Base-by-base conservation (phyloP, 345 rosid genomes). In the Clausena lansium region DNA sequence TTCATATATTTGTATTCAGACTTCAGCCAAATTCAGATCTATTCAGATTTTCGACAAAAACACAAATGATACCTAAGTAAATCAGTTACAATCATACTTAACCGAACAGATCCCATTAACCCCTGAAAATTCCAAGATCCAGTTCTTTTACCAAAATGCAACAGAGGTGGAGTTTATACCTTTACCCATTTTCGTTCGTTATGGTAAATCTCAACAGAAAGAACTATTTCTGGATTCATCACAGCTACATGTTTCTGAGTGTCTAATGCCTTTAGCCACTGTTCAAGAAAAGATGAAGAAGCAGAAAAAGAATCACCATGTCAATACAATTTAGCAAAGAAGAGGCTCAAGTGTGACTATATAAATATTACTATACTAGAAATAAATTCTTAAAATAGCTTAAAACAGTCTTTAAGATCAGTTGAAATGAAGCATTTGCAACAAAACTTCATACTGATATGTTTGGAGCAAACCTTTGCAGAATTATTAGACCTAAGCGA, bases 201-300 rank as follows among this genome's bases (percentile, higher is more conserved):
- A 77, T 94, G 88, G 82, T 88, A 91, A 66, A 95, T 86, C 86
- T 93, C 97, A 76, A 92, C 78, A 52, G 90, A 89, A 55, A 95
- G 87, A 81, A 92, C 82, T 70, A 88, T 88, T 83, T 95, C 97
- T 13, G 93, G 93, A 81, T 65, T 77, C 67, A 59, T 71, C 58
- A 85, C 82, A 71, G 89, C 78, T 25, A 70, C 57, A 11, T 82
- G 76, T 41, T 88, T 88, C 54, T 81, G 81, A 71, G 77, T 62
- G 36, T 78, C 82, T 57, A 85, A 79, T 68, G 90, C 80, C 88
- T 83, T 90, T 74, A 79, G 70, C 78, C 80, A 83, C 86, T 82
- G 78, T 58, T 73, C 22, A 72, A 75, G 64, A 71, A 71, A 50
- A 75, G 45, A 73, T 30, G 24, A 75, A 45, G 50, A 45, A 45